Conservation (phyloP, 202 grass and related monocot species). For the Miscanthus sacchariflorus region DNA sequence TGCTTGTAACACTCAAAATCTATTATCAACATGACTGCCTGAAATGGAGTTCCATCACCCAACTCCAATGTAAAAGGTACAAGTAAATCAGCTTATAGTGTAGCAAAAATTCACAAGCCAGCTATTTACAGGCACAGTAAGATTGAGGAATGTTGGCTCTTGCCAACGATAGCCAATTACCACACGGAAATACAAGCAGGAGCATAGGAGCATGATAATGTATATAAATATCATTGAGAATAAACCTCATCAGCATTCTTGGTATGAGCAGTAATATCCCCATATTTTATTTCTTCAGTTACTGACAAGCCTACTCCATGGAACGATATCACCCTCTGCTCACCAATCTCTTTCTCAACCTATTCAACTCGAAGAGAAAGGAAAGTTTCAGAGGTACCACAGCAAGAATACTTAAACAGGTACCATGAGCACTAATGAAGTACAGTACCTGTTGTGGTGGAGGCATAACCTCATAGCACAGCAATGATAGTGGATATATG, state of each 20-base stretch:
- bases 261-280: slow-evolving; percentile 57
- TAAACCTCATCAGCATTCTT: slow-evolving; percentile 75
- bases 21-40: slow-evolving; percentile 4
- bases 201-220: slow-evolving; percentile 16
- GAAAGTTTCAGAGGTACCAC: slow-evolving; percentile 10
- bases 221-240: slow-evolving; percentile 35
- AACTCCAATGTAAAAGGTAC: slow-evolving; percentile 2
- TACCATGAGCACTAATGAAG: slow-evolving; percentile 37
- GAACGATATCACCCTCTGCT: slow-evolving; percentile 89
- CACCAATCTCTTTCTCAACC: slow-evolving; percentile 98
- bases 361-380: slow-evolving; percentile 43
- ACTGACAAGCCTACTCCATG: slow-evolving; percentile 86
- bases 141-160: slow-evolving; percentile 21
- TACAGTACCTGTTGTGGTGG: slow-evolving; percentile 79
- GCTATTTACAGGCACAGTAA: slow-evolving; percentile 31
- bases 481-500: slow-evolving; percentile 92
- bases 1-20: slow-evolving; percentile 2
- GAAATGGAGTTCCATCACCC: not conserved
- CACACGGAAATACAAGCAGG: slow-evolving; percentile 23
- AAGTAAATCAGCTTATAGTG: slow-evolving; percentile 19
- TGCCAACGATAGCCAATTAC: slow-evolving; percentile 11
- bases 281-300: slow-evolving; percentile 79
- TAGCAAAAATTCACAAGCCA: slow-evolving; percentile 23
- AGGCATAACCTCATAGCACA: slow-evolving; percentile 98
- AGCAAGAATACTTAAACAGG: slow-evolving; percentile 17